Evolutionary conservation across 176 grass and related monocot species (phyloP).

Genomic region (Guadua angustifolia): DNA sequence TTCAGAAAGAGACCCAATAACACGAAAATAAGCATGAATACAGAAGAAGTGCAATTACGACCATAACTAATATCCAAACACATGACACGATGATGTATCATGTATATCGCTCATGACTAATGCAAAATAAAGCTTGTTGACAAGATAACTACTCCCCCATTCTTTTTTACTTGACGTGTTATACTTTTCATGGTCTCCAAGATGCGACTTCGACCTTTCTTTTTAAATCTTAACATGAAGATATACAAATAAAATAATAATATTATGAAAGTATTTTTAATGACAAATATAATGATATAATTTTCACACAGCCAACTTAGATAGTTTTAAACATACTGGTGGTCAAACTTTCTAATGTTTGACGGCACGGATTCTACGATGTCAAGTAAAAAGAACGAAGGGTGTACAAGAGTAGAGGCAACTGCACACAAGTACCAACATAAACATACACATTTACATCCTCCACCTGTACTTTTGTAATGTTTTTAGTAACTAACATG

Average conservation of each 20-base stretch:
- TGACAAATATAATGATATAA: too few species aligned
- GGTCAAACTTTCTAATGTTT: too few species aligned
- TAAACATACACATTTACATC: background rate
- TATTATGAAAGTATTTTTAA: too few species aligned
- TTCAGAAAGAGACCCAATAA: constrained; percentile 3
- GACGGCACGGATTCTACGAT: too few species aligned
- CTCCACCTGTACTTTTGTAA: background rate
- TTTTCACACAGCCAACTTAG: too few species aligned
- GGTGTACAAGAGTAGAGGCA: background rate
- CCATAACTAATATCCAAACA: constrained; percentile 13
- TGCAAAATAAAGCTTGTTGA: background rate
- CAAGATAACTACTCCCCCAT: background rate
- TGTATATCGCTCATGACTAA: background rate
- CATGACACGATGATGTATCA: background rate
- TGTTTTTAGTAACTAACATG: background rate
- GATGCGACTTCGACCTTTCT: too few species aligned
- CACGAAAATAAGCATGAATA: constrained; percentile 18
- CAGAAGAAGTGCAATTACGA: background rate
- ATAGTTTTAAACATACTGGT: too few species aligned
- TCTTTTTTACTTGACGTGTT: too few species aligned
- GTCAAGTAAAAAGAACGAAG: too few species aligned
- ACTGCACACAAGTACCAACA: background rate
- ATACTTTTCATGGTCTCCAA: too few species aligned
- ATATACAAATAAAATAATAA: too few species aligned
- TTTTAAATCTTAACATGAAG: too few species aligned